A percentile compares a stretch with the other conserved stretches of the same genome.
phyloP scores from a whole-genome alignment of 192 early-diverging fungal genomes.

The Dimargaris xerosporica region DNA sequence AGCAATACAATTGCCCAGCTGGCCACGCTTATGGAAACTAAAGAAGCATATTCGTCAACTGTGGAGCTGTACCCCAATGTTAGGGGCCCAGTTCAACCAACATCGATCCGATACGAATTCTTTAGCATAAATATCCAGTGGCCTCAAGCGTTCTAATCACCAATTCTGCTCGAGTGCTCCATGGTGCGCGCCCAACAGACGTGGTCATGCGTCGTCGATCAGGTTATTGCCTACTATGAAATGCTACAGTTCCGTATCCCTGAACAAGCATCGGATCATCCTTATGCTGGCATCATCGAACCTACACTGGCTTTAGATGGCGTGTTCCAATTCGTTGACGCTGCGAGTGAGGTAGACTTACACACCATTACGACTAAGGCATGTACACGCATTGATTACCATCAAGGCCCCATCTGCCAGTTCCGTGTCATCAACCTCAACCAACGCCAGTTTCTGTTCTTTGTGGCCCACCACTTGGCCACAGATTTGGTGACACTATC shows the following conservation, averaged over 20 bases:
- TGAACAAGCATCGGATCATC: background rate
- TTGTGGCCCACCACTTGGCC: constrained; percentile 19
- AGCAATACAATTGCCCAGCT: background rate
- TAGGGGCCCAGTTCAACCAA: background rate
- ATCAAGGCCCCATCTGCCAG: background rate
- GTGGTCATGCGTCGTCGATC: background rate
- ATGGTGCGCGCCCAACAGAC: background rate
- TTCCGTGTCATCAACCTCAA: constrained; percentile 10
- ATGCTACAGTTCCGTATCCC: no score
- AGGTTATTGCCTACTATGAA: background rate
- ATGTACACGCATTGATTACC: background rate
- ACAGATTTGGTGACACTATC: constrained; percentile 18
- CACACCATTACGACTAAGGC: background rate
- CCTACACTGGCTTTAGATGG: no score
- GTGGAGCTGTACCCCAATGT: background rate
- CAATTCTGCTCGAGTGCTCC: background rate
- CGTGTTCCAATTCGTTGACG: no score
- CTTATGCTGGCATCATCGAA: no score
- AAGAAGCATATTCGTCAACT: background rate
- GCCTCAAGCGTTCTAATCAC: background rate
- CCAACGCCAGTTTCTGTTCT: constrained; percentile 13
- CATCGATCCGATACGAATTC: background rate
- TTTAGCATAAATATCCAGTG: background rate
- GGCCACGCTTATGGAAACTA: no score
- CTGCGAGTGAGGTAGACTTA: no score